Conservation (phyloP, 345 rosid species). For the Camelina sativa region DNA sequence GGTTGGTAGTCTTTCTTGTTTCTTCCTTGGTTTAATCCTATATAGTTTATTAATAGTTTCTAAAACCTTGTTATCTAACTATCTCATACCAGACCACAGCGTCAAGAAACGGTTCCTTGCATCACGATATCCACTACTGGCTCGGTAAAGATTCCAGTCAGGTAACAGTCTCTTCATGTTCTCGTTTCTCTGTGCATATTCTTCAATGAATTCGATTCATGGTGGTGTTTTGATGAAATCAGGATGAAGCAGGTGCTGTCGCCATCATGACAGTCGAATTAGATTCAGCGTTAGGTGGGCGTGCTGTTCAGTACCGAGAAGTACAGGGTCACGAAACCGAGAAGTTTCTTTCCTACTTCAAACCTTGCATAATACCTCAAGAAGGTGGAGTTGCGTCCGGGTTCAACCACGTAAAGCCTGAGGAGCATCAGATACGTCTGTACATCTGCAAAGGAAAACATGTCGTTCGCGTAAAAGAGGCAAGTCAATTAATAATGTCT, state of each 20-base stretch:
- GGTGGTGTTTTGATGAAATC: constrained; percentile 43
- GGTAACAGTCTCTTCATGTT: constrained; percentile 47
- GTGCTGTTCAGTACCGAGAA: constrained; percentile 99
- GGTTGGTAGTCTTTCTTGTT: constrained; percentile 51
- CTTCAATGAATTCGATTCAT: constrained; percentile 11
- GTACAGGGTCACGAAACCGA: constrained; percentile 94
- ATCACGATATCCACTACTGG: constrained; percentile 92
- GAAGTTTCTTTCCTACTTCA: constrained; percentile 91
- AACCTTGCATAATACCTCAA: constrained; percentile 96
- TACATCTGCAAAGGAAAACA: constrained; percentile 95
- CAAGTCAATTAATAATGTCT: constrained; percentile 44
- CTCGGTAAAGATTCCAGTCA: constrained; percentile 89
- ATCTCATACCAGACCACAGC: constrained; percentile 67
- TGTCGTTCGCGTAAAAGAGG: constrained; percentile 95
- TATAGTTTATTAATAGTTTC: background rate
- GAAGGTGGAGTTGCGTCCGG: constrained; percentile 96
- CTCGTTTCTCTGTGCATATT: background rate
- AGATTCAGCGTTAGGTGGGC: constrained; percentile 99
- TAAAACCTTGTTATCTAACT: constrained; percentile 2
- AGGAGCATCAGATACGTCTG: constrained; percentile 79
- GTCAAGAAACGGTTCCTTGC: constrained; percentile 70
- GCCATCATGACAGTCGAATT: constrained; percentile 92
- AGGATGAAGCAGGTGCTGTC: constrained; percentile 97
- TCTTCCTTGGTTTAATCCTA: constrained; percentile 5
- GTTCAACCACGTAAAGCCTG: constrained; percentile 75